Evolutionary conservation across 2,329 filamentous ascomycete genomes (phyloP), one percentile per base, ranked within the genome.

Genomic region (Karstenula rhodostoma): DNA sequence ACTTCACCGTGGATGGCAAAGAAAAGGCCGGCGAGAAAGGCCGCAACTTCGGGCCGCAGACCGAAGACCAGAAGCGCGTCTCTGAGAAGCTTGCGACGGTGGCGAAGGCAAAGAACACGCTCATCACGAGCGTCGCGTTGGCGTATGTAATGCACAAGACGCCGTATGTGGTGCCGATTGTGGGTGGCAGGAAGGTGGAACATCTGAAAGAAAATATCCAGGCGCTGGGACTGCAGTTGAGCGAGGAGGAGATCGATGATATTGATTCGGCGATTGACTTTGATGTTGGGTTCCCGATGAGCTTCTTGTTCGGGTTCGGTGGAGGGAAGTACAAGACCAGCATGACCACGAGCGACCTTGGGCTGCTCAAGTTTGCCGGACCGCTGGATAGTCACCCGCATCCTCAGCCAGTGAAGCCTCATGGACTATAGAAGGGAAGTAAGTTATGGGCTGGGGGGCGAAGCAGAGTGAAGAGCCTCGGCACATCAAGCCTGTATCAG

Each of bases 81-180:
- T 86, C 84, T 60, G 81, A 82, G 54, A 86, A 85, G 3, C 81
- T 93, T 0, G 83, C 85, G n/a, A 80, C 85, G 62, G 81, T 91
- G 5, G 87, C 87, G 0, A 81, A 81, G 42, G 17, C 79, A 81
- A 86, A 88, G 68, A 84, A 84, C 12, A 81, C 83, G 1, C 79
- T 83, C 33, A 82, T 91, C 51, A 89, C 87, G 4, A 84, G 84
- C 40, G 64, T 78, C 27, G 90, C 90, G 22, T 75, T 94, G 37
- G 90, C 90, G 1, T 93, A 93, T 71, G 86, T 93, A 5, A 83
- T 90, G 81, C 83, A 86, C 67, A 93, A 93, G 78, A 81, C 86
- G 0, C 87, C 89, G 0, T 88, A 90, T 63, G 90, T 93, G 12
- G 92, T 91, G 69, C 91, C 91, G 0, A 87, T 94, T 35, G 82